Conservation (phyloP, 352 stramenopile genomes). For the Phytophthora hibernalis region DNA sequence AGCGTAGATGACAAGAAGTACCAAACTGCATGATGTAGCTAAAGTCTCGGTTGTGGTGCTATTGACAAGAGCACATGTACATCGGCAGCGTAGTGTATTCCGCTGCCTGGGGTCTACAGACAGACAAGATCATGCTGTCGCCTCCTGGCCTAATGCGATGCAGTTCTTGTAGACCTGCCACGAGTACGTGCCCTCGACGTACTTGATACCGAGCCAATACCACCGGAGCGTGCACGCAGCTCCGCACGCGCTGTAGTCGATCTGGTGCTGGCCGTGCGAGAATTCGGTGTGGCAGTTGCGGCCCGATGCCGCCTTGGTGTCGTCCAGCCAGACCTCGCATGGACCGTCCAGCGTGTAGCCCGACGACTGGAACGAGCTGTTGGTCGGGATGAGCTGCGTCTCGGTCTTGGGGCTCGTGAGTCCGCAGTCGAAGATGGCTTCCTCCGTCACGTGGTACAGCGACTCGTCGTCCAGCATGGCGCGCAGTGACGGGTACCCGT, state of each 20-base stretch:
- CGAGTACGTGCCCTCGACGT: slow-evolving; percentile 55
- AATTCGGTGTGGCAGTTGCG: slow-evolving; percentile 58
- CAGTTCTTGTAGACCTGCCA: slow-evolving; percentile 79
- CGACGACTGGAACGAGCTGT: slow-evolving; percentile 49
- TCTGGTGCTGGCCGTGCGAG: slow-evolving; percentile 38
- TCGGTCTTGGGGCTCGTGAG: slow-evolving; percentile 54
- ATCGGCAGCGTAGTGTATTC: no score
- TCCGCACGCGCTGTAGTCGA: slow-evolving; percentile 63
- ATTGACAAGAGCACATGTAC: slow-evolving; percentile 2
- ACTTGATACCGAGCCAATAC: slow-evolving; percentile 69
- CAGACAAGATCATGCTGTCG: slow-evolving; percentile 7
- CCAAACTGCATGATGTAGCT: not conserved
- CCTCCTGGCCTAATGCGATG: slow-evolving; percentile 34
- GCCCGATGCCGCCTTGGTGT: slow-evolving; percentile 46
- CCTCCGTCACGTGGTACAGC: slow-evolving; percentile 57
- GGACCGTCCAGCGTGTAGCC: slow-evolving; percentile 68
- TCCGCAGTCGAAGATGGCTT: slow-evolving; percentile 62
- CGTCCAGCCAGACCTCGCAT: slow-evolving; percentile 66
- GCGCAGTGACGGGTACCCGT: slow-evolving; percentile 53
- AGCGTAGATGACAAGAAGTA: not conserved
- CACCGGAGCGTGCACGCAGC: slow-evolving; percentile 51
- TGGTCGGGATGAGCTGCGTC: slow-evolving; percentile 54
- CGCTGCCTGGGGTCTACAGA: not conserved
- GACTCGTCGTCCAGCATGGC: slow-evolving; percentile 64
- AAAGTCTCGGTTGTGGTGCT: slow-evolving; percentile 8